These are phyloP conservation scores for Magnolia changhungtana DNA, from an alignment of 164 flowering plant genomes.

Conservation along the genomic window DNA sequence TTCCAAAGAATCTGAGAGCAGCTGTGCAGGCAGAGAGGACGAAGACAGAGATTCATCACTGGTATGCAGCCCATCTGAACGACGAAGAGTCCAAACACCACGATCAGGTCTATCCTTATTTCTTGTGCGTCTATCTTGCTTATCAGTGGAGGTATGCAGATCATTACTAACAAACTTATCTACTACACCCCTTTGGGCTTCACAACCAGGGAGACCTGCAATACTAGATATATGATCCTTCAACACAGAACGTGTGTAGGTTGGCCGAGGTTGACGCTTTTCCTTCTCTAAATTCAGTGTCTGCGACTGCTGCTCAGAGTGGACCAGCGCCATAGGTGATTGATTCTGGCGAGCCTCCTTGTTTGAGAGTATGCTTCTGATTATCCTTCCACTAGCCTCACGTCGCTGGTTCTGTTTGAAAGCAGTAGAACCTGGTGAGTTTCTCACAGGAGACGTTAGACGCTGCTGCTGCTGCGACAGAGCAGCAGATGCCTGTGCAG, in stretches of 20 bases:
- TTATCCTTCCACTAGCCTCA: slow-evolving; percentile 60
- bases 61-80: slow-evolving; percentile 67
- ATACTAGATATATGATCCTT: slow-evolving; percentile 25
- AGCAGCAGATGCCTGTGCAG: slow-evolving; percentile 33
- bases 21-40: slow-evolving; percentile 33
- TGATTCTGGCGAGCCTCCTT: slow-evolving; percentile 45
- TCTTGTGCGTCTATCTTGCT: slow-evolving; percentile 60
- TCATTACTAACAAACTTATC: slow-evolving; percentile 31
- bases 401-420: slow-evolving; percentile 54
- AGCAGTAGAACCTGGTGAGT: slow-evolving; percentile 24
- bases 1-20: slow-evolving; percentile 27
- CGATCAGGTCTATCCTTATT: slow-evolving; percentile 85
- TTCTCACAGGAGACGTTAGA: slow-evolving; percentile 37
- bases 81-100: slow-evolving; percentile 81
- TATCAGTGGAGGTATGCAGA: slow-evolving; percentile 44
- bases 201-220: slow-evolving; percentile 23
- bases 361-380: slow-evolving; percentile 60
- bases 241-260: slow-evolving; percentile 26
- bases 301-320: slow-evolving; percentile 47
- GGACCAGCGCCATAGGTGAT: slow-evolving; percentile 13
- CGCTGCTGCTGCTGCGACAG: slow-evolving; percentile 25
- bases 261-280: slow-evolving; percentile 60
- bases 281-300: slow-evolving; percentile 46
- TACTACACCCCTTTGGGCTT: slow-evolving; percentile 33
- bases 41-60: slow-evolving; percentile 59